Evolutionary conservation across 2,329 filamentous ascomycete species (phyloP), one percentile per base, ranked within the genome.

Genomic region (Curvularia lunata): DNA sequence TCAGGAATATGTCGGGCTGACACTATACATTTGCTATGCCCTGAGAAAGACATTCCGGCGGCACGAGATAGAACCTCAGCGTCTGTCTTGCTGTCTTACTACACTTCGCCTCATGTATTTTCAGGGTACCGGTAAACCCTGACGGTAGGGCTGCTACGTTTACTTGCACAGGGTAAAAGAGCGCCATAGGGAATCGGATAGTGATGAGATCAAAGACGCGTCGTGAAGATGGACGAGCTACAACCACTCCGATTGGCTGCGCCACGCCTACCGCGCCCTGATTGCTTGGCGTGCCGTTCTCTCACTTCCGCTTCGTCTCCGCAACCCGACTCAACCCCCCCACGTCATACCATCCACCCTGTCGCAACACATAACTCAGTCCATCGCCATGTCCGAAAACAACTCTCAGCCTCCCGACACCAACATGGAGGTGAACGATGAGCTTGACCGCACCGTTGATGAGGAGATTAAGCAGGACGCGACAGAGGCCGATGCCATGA

Each of bases 391-490:
- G 74, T 69, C 73, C 21, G 74, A 75, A 46, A 69, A 55, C 45
- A 64, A 67, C 32, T 67, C 70, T 30, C 70, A 71, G 42, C 67
- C 66, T 4, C 48, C 66, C n/a, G 69, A 75, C 56, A 52, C 69
- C 19, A 69, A 63, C 49, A 67, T 71, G 58, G 71, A 75, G 48
- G 67, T 65, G 40, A 71, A 74, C 56, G 74, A 79, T 27, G 71
- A 77, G 47, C 69, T 79, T 34, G 78, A 80, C 62, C 71, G 75
- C 32, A 69, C 73, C 16, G 67, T 81, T 45, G 78, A 80, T 60
- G 73, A 75, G 58, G 79, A 81, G 58, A 76, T 80, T 64, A 72
- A 67, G 47, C 68, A 64, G 13, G 69, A 77, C 60, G 63, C 69
- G 58, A 69, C 70, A 25, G 47, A 58, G 61, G 66, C 72, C 37